Evolutionary conservation across 148 eudicot genomes (phyloP).

Genomic region (Rheum nobile): DNA sequence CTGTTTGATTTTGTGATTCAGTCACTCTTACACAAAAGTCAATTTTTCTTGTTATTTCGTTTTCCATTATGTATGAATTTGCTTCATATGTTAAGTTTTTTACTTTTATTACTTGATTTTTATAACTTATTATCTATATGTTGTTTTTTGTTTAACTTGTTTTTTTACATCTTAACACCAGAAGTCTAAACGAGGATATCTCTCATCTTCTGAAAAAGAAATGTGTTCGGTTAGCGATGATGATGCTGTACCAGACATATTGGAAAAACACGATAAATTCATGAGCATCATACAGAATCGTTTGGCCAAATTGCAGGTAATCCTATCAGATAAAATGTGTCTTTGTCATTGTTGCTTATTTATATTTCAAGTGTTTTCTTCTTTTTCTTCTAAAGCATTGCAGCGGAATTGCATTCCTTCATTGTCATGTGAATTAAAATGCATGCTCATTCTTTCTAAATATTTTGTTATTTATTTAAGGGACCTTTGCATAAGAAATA

Average conservation of each 20-base stretch:
- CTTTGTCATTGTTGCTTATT: neutral
- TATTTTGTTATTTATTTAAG: neutral
- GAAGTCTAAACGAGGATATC: constrained; percentile 28
- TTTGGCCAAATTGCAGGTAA: constrained; percentile 77
- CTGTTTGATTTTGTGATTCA: neutral
- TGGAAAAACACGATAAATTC: constrained; percentile 69
- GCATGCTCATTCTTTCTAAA: neutral
- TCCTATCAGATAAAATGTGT: neutral
- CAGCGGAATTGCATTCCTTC: neutral
- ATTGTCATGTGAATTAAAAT: neutral
- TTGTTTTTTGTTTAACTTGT: constrained; percentile 2
- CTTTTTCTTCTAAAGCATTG: neutral
- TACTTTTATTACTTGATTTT: neutral
- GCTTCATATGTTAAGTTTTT: neutral
- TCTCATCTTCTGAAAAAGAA: constrained; percentile 36
- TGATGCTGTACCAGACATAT: constrained; percentile 49
- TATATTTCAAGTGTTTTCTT: neutral
- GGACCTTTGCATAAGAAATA: neutral
- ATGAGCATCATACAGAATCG: constrained; percentile 78
- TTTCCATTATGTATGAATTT: neutral
- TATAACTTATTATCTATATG: constrained; percentile 7
- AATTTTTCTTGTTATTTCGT: neutral
- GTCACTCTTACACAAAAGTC: neutral
- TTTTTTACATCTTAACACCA: constrained; percentile 2
- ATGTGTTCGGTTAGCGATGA: constrained; percentile 38